A percentile compares a stretch with the other conserved stretches of the same genome.
Conservation (phyloP, 169 alveolate species). For the Hepatocystis sp. region DNA sequence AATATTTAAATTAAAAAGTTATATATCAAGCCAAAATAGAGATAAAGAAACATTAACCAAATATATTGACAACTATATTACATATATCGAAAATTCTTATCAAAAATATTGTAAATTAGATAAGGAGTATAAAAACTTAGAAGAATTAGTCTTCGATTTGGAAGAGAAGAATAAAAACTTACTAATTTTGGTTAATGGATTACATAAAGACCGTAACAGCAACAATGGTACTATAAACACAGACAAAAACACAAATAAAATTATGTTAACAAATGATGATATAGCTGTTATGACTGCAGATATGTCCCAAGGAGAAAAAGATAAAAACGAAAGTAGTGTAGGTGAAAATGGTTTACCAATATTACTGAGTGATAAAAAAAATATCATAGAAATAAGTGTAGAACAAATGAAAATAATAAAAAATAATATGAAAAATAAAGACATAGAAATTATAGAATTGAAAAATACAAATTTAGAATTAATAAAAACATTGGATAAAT, state of each 20-base stretch:
- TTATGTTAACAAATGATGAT: no score
- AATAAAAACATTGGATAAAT: constrained; percentile 37
- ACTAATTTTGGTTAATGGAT: constrained; percentile 32
- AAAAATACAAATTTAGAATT: constrained; percentile 69
- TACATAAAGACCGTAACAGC: constrained; percentile 1
- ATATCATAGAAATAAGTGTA: constrained; percentile 16
- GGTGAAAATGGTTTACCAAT: not conserved
- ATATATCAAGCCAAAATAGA: constrained; percentile 58
- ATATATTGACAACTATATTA: constrained; percentile 68
- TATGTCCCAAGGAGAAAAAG: constrained; percentile 8
- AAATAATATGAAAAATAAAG: constrained; percentile 70
- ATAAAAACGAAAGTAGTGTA: not conserved
- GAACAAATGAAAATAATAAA: constrained; percentile 62
- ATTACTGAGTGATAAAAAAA: not conserved
- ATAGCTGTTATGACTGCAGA: no score
- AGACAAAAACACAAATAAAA: not conserved
- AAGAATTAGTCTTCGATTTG: constrained; percentile 35
- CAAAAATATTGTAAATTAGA: constrained; percentile 44
- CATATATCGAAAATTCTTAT: constrained; percentile 72
- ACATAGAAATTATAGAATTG: constrained; percentile 59
- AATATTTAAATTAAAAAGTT: constrained; percentile 54
- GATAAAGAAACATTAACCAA: constrained; percentile 72
- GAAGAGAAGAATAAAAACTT: constrained; percentile 64
- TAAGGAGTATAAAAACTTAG: constrained; percentile 68
- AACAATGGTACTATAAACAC: not conserved